phyloP scores from a whole-genome alignment of 805 yeast genomes.

The Komagataella phaffii region DNA sequence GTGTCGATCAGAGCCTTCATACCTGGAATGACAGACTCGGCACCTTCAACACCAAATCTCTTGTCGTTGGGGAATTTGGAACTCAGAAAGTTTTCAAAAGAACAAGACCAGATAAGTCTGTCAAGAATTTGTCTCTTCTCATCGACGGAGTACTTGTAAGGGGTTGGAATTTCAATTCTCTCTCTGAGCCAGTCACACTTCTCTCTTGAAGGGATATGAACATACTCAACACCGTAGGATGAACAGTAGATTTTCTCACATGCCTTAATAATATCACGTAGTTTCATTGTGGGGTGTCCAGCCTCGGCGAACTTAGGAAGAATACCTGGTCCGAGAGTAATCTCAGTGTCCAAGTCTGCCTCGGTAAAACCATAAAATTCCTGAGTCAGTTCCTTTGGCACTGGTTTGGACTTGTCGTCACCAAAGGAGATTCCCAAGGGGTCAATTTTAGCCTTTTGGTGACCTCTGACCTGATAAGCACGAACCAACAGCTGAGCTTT shows the following conservation, averaged over 20 bases:
- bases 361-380: conserved; percentile 90
- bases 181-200: conserved; percentile 98
- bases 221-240: conserved; percentile 85
- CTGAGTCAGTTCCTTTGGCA: conserved; percentile 80
- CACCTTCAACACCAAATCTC: conserved; percentile 98
- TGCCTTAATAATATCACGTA: conserved; percentile 63
- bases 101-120: conserved; percentile 91
- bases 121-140: conserved; percentile 94
- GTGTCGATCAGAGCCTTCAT: conserved; percentile 91
- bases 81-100: conserved; percentile 84
- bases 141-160: conserved; percentile 71
- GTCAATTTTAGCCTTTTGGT: conserved; percentile 86
- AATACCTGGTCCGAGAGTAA: conserved; percentile 95
- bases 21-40: conserved; percentile 93
- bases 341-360: conserved; percentile 67
- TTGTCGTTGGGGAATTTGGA: conserved; percentile 97
- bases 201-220: conserved; percentile 90
- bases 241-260: conserved; percentile 84
- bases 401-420: conserved; percentile 31
- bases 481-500: conserved; percentile 94
- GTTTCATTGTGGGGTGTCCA: conserved; percentile 46
- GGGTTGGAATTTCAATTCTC: conserved; percentile 84
- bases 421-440: conserved; percentile 90
- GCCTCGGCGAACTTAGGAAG: conserved; percentile 75
- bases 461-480: conserved; percentile 98